Evolutionary conservation across 2,329 filamentous ascomycete species (phyloP), one percentile per base, ranked within the genome.

Genomic region (Calcarisporium arbuscula): DNA sequence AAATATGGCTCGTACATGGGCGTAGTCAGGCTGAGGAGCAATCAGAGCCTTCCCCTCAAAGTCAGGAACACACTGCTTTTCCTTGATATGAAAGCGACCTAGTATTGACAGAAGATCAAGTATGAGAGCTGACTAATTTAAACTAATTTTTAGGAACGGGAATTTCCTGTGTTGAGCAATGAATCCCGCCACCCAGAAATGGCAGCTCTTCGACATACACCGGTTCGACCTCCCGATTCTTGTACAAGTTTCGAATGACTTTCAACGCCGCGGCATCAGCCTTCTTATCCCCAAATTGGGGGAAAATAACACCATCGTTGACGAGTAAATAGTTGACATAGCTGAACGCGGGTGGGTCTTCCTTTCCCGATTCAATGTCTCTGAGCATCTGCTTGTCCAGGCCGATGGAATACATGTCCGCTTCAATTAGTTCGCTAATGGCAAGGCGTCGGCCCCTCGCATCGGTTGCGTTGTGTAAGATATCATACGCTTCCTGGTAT

Each of bases 151-250:
- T 31, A 22, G 15, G 9, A 36, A 36, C 17, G 1, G 48, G 49
- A 14, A 54, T 34, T 16, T 54, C 47, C 28, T 54, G 52, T 2
- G 50, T 52, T 8, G 48, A 39, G 30, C 49, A 55, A 28, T 54
- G 52, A 38, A 53, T 47, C 2, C 50, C 52, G 9, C 49, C 52
- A 1, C 51, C 50, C 4, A 45, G 25, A 10, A 36, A 28, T 2
- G 48, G 47, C 34, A 51, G 19, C 18, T 41, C n/a, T n/a, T n/a
- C n/a, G n/a, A n/a, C n/a, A n/a, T n/a, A n/a, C n/a, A n/a, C n/a
- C n/a, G n/a, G n/a, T n/a, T n/a, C n/a, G n/a, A n/a, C n/a, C n/a
- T n/a, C n/a, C n/a, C n/a, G n/a, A n/a, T n/a, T n/a, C n/a, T n/a
- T n/a, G n/a, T n/a, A 33, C 21, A 36, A 30, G 6, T 12, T n/a